These are phyloP conservation scores for Piper longum DNA, from an alignment of 164 flowering plant species.

Conservation along the genomic window DNA sequence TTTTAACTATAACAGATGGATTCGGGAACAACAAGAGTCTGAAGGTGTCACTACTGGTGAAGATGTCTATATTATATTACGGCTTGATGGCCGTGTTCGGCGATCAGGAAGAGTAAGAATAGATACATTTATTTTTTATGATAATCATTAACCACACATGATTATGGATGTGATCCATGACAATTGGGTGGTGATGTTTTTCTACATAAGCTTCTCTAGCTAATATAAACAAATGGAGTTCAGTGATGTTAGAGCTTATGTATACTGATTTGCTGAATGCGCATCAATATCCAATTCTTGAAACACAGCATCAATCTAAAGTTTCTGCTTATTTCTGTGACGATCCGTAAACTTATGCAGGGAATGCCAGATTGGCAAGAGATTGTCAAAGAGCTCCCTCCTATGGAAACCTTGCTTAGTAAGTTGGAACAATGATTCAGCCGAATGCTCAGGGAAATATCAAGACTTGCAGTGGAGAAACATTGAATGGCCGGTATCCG, in stretches of 20 bases:
- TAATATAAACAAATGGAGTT: neutral
- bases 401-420: slow-evolving; percentile 78
- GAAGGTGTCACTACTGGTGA: slow-evolving; percentile 93
- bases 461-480: neutral
- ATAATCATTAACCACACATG: neutral
- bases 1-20: slow-evolving; percentile 49
- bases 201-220: neutral
- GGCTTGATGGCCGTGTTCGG: slow-evolving; percentile 92
- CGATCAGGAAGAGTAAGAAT: slow-evolving; percentile 78
- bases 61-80: slow-evolving; percentile 88
- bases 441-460: neutral
- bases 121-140: neutral
- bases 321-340: neutral
- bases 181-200: neutral
- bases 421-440: slow-evolving; percentile 55
- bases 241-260: neutral
- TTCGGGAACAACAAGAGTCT: slow-evolving; percentile 70
- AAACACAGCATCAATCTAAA: no score
- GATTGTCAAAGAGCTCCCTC: slow-evolving; percentile 71
- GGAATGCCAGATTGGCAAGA: slow-evolving; percentile 93
- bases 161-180: no score
- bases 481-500: no score
- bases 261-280: no score
- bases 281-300: no score
- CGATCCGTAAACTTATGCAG: slow-evolving; percentile 17